These are phyloP conservation scores for Kodamaea lidongshanica DNA, from an alignment of 805 yeast genomes.

Conservation along the genomic window DNA sequence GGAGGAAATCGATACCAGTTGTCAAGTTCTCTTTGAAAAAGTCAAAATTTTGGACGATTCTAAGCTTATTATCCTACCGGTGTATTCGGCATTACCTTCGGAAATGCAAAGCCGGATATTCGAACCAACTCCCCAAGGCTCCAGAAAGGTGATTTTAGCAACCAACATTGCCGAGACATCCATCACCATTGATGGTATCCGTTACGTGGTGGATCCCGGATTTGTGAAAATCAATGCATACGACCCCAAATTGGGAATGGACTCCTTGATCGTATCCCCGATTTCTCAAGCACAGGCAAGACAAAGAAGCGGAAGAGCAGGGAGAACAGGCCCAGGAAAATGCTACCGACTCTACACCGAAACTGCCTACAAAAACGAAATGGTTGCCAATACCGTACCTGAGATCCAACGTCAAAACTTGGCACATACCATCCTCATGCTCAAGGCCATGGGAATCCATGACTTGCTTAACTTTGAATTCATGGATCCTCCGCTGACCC, in stretches of 20 bases:
- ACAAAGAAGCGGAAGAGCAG: slow-evolving; percentile 95
- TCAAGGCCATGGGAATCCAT: slow-evolving; percentile 86
- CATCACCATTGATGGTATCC: slow-evolving; percentile 89
- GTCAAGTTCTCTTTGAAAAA: slow-evolving; percentile 64
- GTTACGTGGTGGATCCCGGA: slow-evolving; percentile 91
- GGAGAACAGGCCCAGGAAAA: slow-evolving; percentile 93
- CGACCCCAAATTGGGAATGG: slow-evolving; percentile 88
- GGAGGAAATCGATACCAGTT: slow-evolving; percentile 89
- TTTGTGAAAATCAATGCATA: slow-evolving; percentile 86
- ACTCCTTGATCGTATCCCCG: slow-evolving; percentile 72
- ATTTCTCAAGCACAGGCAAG: slow-evolving; percentile 94
- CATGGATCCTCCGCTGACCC: slow-evolving; percentile 86
- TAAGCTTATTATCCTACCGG: slow-evolving; percentile 77
- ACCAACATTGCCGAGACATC: slow-evolving; percentile 98
- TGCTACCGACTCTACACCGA: slow-evolving; percentile 91
- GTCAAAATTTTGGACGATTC: slow-evolving; percentile 57
- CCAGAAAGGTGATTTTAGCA: slow-evolving; percentile 86
- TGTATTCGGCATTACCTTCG: slow-evolving; percentile 86
- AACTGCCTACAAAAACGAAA: slow-evolving; percentile 67
- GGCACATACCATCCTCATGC: slow-evolving; percentile 72
- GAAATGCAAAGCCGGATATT: slow-evolving; percentile 86
- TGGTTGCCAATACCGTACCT: slow-evolving; percentile 76
- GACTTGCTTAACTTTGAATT: slow-evolving; percentile 79
- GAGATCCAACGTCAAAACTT: slow-evolving; percentile 89
- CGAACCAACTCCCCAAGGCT: slow-evolving; percentile 77